Conservation (phyloP, 2,329 filamentous ascomycete species). For the Colletotrichum tamarilloi region DNA sequence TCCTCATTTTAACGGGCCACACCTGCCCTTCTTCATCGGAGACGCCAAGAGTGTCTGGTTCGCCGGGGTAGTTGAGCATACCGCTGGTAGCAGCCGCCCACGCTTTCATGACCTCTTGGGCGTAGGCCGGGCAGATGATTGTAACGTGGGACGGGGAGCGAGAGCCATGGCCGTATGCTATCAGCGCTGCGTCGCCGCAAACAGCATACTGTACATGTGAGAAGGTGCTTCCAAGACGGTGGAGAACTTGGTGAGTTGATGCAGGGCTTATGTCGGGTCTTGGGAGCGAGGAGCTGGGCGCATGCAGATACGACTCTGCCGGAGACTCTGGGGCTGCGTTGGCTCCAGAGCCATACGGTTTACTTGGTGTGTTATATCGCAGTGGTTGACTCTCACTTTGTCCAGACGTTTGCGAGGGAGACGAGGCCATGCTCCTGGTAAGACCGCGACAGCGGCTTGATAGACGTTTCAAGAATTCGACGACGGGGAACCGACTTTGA, state of each 20-base stretch:
- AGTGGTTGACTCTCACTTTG: neutral
- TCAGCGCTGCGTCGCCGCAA: conserved; percentile 56
- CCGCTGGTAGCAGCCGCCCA: conserved; percentile 53
- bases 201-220: conserved; percentile 59
- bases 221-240: conserved; percentile 50
- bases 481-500: neutral
- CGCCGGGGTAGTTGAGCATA: conserved; percentile 43
- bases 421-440: neutral
- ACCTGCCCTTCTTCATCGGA: conserved; percentile 49
- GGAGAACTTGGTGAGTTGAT: conserved; percentile 51
- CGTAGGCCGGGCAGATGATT: conserved; percentile 53
- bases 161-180: conserved; percentile 53
- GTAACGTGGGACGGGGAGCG: conserved; percentile 47
- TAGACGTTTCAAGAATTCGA: neutral
- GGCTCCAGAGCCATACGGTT: neutral
- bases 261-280: conserved; percentile 39
- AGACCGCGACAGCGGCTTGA: neutral
- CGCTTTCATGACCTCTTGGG: conserved; percentile 47
- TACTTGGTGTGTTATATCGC: neutral
- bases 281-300: neutral
- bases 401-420: neutral
- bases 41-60: conserved; percentile 55
- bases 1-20: conserved; percentile 49
- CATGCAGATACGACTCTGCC: too few species aligned
- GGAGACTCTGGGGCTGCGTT: neutral